Evolutionary conservation across 2,329 filamentous ascomycete species (phyloP), one percentile per base, ranked within the genome.

Genomic region (Chalaropsis ovoidea): DNA sequence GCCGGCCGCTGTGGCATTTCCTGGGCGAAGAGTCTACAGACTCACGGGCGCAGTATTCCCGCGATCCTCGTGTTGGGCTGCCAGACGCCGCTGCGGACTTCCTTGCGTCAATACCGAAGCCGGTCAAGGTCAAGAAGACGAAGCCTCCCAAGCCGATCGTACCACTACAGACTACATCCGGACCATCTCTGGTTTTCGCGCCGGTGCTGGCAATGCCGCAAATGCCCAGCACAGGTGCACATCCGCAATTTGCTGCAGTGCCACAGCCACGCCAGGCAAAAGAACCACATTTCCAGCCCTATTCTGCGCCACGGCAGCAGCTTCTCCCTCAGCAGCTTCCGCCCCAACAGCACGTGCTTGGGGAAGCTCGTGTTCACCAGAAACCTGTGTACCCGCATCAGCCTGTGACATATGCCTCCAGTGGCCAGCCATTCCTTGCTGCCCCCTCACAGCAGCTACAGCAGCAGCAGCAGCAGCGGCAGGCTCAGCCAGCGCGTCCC

Each of bases 21-120:
- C 81, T 99, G 68, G 90, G 90, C 41, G 85, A 85, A 73, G 83
- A 82, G 22, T 97, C 93, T 24, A 96, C 93, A 6, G 93, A 97
- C 72, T 88, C 90, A 64, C 91, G 87, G 74, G 87, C 91, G 31
- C 90, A 95, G 73, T 99, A 94, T 76, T 95, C 92, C 3, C 89
- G 94, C 71, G 86, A 95, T 75, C 83, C 82, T 54, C 69, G 72
- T 8, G 79, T 75, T 13, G 80, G 76, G n/a, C 77, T 77, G 58
- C 81, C 90, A 74, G 89, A 90, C 67, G 77, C 80, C 1, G 86
- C 82, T 75, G 86, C 85, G 69, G 88, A 87, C 72, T 92, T 87
- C 74, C 74, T 91, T 72, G 86, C 90, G 58, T 86, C 86, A 1
- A 77, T 90, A 63, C 84, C 78, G 63, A 83, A 83, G 69, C 78